phyloP scores from a whole-genome alignment of 2,329 filamentous ascomycete species.

The Cercospora sp. region DNA sequence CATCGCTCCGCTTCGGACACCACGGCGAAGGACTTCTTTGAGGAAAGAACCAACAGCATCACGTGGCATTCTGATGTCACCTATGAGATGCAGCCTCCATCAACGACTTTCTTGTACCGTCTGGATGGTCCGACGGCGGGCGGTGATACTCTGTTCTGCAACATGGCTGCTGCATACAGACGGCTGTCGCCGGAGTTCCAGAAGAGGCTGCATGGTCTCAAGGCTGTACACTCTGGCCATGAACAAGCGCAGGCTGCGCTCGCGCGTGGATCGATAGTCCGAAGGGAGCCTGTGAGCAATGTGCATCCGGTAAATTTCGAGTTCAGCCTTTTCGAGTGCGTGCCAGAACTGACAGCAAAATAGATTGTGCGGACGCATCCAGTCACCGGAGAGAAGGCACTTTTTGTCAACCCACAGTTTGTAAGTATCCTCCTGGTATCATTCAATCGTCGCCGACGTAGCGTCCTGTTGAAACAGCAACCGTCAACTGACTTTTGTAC shows the following conservation, averaged over 20 bases:
- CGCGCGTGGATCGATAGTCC: slow-evolving; percentile 67
- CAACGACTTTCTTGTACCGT: slow-evolving; percentile 85
- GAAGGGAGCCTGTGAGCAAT: slow-evolving; percentile 72
- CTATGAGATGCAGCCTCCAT: slow-evolving; percentile 84
- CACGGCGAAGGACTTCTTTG: slow-evolving; percentile 62
- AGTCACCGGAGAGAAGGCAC: slow-evolving; percentile 74
- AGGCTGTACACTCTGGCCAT: slow-evolving; percentile 74
- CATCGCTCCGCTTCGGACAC: slow-evolving; percentile 69
- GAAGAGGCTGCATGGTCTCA: slow-evolving; percentile 75
- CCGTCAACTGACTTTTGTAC: background rate
- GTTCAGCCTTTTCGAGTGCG: background rate
- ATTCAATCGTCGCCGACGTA: background rate
- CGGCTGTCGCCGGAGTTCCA: slow-evolving; percentile 77
- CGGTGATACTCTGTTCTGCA: slow-evolving; percentile 78
- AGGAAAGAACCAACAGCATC: slow-evolving; percentile 68
- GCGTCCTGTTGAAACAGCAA: background rate
- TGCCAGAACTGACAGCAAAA: background rate
- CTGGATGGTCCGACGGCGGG: slow-evolving; percentile 79
- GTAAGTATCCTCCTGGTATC: background rate
- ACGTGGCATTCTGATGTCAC: slow-evolving; percentile 90
- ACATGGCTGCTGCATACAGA: slow-evolving; percentile 77
- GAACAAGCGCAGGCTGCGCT: slow-evolving; percentile 75
- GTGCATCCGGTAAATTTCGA: slow-evolving; percentile 60
- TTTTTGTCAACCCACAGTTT: slow-evolving; percentile 83
- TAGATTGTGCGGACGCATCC: slow-evolving; percentile 75